Base-by-base conservation (phyloP, 1,284 basidiomycete genomes). In the Abortiporus biennis region DNA sequence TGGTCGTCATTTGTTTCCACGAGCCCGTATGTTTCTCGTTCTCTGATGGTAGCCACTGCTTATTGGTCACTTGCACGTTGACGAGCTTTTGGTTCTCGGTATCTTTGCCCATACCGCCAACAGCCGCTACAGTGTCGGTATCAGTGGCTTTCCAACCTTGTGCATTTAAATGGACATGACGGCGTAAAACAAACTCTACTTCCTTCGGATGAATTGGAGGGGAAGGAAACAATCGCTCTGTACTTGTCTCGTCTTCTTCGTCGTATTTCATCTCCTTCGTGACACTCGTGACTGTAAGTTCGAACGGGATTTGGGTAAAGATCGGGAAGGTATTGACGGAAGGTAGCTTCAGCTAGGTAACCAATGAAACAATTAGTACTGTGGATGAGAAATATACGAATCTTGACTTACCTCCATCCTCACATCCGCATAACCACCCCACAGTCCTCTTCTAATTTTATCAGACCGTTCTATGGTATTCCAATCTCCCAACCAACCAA, bases 351-450 rank as follows among this genome's bases (percentile, higher is more conserved):
- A 53, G 37, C 54, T 55, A 34, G 29, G 13, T 9, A 13, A 9
- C 3, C 13, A 13, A 20, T n/a, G 24, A 2, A 3, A 13, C 4
- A 22, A 34, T 13, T 4, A 19, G 17, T 11, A 3, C 16, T 9
- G 13, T 25, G 16, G 22, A 21, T 8, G 15, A 3, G 11, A 6
- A 20, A 13, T 12, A 20, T 3, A 17, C 13, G 16, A 20, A 16
- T 9, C 8, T 29, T 15, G 30, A 44, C 41, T 19, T 40, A 54
- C 40, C 42, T 51, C 36, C 11, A 45, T 45, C 37, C 39, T 41
- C 16, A 50, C 54, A 13, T 47, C 42, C 6, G 51, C 33, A 36
- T 53, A 50, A 3, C 51, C 49, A n/a, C 53, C 55, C 50, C 52
- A 57, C 3, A 55, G 36, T 4, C 52, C 48, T 16, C 44, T 42